Base-by-base conservation (phyloP, 23 red algal genomes). In the Chondrus crispus region DNA sequence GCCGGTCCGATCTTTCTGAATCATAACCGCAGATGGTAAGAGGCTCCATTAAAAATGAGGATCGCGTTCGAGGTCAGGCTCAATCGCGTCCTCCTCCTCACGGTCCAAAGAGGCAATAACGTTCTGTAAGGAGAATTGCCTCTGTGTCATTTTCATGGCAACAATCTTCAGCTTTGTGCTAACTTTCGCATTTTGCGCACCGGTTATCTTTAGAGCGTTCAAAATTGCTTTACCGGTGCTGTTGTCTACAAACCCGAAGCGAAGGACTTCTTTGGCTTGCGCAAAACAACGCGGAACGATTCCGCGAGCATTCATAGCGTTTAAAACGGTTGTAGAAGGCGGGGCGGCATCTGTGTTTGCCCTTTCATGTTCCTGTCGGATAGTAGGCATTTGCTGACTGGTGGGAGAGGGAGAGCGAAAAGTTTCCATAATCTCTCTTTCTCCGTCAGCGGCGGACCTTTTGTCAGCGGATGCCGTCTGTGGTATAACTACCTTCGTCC, bases 201-300 rank as follows among this genome's bases (percentile, higher is more conserved):
- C 75, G n/a, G 49, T 30, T 13, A 81, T 50, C 24, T 81, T 46
- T 46, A 81, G 75, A 20, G 75, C 75, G 47, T 81, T 81, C 18
- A 77, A 33, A 20, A 51, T 51, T 33, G 49, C 43, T 51, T 81
- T 58, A 46, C 41, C 2, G 37, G 22, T 8, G 49, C 36, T 46
- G 53, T 81, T 81, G 55, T 81, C 75, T 32, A 20, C 24, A 22
- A 66, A 32, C 35, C 24, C 26, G 26, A 66, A 66, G 24, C 35
- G 26, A 22, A 66, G 35, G 24, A 16, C 24, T 32, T 20, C 43
- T 50, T 51, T 46, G n/a, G 35, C 43, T 46, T 51, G 58, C 35
- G 16, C 58, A 64, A 64, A 32, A 32, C 24, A 30, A n/a, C 24
- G 26, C 35, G 5, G 58, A n/a, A 64, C 5, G 35, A 64, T 64